Evolutionary conservation across 1,284 basidiomycete species (phyloP), one percentile per base, ranked within the genome.

Genomic region (Cryptococcus sp.): DNA sequence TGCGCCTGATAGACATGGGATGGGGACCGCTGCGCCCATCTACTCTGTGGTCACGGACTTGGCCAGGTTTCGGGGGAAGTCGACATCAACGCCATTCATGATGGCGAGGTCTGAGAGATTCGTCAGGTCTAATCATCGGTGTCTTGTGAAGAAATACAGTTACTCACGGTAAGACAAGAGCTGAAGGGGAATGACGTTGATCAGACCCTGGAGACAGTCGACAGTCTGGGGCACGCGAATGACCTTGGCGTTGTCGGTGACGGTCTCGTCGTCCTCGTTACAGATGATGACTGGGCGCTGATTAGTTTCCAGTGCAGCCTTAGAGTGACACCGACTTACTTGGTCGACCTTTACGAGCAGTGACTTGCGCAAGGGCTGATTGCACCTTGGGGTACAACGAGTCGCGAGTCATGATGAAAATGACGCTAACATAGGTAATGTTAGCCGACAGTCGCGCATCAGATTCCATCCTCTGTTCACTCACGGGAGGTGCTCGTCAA

Each of bases 351-450:
- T 95, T 97, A 78, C 95, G 89, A 42, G 95, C 94, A 11, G 91
- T 95, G 79, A 99, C 94, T 82, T 99, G 95, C 54, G 92, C 82
- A 69, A 96, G 90, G 31, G 96, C 96, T 17, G 88, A 91, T 77
- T 96, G 92, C 53, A 97, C 94, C 84, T 99, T 99, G 74, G 95
- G 93, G 82, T 98, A 99, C 50, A 98, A 83, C 57, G 93, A 95
- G 82, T 99, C 96, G 73, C 92, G 90, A 47, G 96, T 99, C 94
- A 98, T 98, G 83, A 99, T 87, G 81, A 99, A 91, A 82, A 97
- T 93, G 67, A 96, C 91, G 10, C 73, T 76, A 54, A 13, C 54
- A 40, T 22, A 0, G 7, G 45, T 31, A 16, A 6, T 8, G 42
- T 58, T 47, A 64, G 60, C 52, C 40, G 10, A 23, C 3, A n/a